Base-by-base conservation (phyloP, 805 yeast species). In the Kluyveromyces siamensis region DNA sequence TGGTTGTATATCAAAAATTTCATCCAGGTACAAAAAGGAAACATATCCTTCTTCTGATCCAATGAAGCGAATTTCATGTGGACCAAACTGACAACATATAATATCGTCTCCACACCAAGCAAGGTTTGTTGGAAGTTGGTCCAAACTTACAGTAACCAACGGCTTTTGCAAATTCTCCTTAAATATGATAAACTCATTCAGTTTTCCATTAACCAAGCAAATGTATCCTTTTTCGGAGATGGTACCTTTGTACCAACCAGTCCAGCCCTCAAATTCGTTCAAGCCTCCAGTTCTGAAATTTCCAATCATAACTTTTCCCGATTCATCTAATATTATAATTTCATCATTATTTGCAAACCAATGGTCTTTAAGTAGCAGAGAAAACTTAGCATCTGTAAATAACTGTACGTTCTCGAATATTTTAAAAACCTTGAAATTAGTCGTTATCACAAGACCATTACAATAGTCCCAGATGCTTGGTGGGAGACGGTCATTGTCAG, bases 71-170 rank as follows among this genome's bases (percentile, higher is more conserved):
- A 88, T 57, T 46, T 84, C 88, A 2, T 74, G 69, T 51, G 66
- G 67, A 1, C 79, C 69, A n/a, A 79, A 67, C 1, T 54, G 48
- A 11, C 83, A 60, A 0, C 82, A 80, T 1, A 90, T 80, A 0
- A 93, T 87, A 65, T 88, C 96, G 55, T 83, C 80, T 0, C 91
- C 87, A 61, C 96, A 84, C 98, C 97, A 93, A 49, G 73, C 74
- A 17, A 86, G 67, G 50, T 75, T 73, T 40, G 58, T 63, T 0
- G 84, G 81, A 0, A 56, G 50, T 6, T 57, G 52, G 6, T 64
- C 65, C 8, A 67, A 41, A 1, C 50, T 45, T 37, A 56, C 49
- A 27, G 63, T 66, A 18, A 60, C 46, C 8, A 61, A 65, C 48
- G 27, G 63, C 21, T 49, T 50, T 8, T 48, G 44, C 42, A 30